These are phyloP conservation scores for Breviolum minutum DNA, from an alignment of 73 alveolate genomes.

Conservation along the genomic window DNA sequence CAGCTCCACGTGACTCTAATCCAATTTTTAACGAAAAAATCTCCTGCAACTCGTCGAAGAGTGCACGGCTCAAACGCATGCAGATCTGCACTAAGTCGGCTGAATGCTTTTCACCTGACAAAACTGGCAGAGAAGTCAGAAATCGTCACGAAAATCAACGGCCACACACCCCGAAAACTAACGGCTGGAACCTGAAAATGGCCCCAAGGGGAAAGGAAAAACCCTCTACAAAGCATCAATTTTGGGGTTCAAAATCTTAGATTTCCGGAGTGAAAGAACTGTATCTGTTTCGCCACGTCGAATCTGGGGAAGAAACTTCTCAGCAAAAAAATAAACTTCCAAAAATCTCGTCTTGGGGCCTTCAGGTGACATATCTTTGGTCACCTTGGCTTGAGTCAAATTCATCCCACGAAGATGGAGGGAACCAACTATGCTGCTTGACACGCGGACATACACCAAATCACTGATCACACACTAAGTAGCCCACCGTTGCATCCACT, in stretches of 20 bases:
- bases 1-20: background rate
- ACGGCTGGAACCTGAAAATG: no score
- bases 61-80: slow-evolving; percentile 86
- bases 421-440: no score
- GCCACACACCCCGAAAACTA: no score
- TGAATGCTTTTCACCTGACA: slow-evolving; percentile 6
- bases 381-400: background rate
- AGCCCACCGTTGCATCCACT: slow-evolving; percentile 7
- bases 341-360: background rate
- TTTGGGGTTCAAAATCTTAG: no score
- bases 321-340: background rate
- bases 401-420: no score
- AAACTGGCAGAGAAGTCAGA: background rate
- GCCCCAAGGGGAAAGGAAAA: no score
- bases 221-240: no score
- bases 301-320: background rate
- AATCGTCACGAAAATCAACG: no score
- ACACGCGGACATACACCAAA: no score
- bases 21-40: background rate
- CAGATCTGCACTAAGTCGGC: slow-evolving; percentile 46
- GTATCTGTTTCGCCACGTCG: no score
- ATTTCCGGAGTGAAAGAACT: no score
- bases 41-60: slow-evolving; percentile 65
- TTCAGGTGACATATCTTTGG: slow-evolving; percentile 29
- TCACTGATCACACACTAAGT: background rate